These are phyloP conservation scores for Candida maris DNA, from an alignment of 805 yeast genomes.

Conservation along the genomic window DNA sequence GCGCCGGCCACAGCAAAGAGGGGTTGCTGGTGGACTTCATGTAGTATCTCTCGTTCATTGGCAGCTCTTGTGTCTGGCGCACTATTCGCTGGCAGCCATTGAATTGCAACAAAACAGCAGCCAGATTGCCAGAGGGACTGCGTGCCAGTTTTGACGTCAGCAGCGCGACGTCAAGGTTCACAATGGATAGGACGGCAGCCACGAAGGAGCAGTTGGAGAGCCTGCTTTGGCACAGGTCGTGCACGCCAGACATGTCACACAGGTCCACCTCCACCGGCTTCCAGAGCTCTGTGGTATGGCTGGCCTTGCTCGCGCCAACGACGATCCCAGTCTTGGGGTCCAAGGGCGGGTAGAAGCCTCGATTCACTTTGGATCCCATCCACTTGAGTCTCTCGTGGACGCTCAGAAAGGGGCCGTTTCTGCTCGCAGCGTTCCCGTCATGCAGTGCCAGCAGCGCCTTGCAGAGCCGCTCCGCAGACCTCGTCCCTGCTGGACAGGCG, in stretches of 20 bases:
- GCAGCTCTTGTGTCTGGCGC: conserved; percentile 44
- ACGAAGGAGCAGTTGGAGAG: conserved; percentile 75
- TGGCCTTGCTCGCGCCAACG: conserved; percentile 3
- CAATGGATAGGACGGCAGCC: conserved; percentile 56
- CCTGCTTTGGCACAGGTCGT: conserved; percentile 43
- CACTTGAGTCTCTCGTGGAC: conserved; percentile 19
- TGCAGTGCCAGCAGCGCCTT: conserved; percentile 9
- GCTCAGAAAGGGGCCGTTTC: conserved; percentile 2
- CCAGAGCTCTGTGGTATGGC: conserved; percentile 1
- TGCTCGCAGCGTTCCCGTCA: conserved; percentile 6
- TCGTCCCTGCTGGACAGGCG: background rate
- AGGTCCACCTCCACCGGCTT: conserved; percentile 4
- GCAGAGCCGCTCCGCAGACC: conserved; percentile 9
- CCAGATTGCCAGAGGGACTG: conserved; percentile 21
- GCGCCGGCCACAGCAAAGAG: conserved; percentile 56
- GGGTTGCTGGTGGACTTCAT: conserved; percentile 36
- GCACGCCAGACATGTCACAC: conserved; percentile 15
- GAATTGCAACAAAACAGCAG: conserved; percentile 40
- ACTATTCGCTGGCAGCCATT: conserved; percentile 53
- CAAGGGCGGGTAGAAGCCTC: conserved; percentile 5
- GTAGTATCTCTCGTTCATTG: conserved; percentile 18
- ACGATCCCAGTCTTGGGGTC: conserved; percentile 10
- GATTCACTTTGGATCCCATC: conserved; percentile 18
- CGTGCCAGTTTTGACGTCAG: conserved; percentile 27
- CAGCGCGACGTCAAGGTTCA: conserved; percentile 24